Conservation (phyloP, 768 basidiomycete species). For the Lanmaoa rubissima region DNA sequence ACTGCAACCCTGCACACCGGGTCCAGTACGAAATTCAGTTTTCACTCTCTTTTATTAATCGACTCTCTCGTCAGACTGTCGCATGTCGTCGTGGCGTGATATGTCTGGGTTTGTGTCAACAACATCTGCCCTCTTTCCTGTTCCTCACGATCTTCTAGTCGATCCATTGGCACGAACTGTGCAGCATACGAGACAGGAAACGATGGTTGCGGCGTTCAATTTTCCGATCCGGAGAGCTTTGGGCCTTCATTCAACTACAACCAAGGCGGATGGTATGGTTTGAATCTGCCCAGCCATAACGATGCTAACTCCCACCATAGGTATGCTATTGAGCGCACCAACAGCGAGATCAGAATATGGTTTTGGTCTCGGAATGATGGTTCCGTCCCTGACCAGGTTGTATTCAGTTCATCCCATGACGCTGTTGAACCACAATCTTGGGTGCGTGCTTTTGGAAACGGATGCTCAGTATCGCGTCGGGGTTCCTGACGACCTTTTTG, state of each 20-base stretch:
- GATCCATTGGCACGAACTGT: conserved; percentile 14
- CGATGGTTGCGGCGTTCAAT: conserved; percentile 21
- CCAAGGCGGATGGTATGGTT: conserved; percentile 39
- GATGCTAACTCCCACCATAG: conserved; percentile 20
- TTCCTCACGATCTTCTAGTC: conserved; percentile 11
- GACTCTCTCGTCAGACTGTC: conserved; percentile 17
- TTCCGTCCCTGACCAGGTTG: conserved; percentile 27
- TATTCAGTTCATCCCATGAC: conserved; percentile 9
- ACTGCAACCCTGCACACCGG: conserved; percentile 30
- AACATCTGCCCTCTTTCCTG: neutral
- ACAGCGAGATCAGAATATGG: conserved; percentile 38
- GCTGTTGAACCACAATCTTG: conserved; percentile 29
- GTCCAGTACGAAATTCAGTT: conserved; percentile 15
- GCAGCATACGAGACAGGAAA: conserved; percentile 24
- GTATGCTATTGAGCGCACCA: conserved; percentile 42
- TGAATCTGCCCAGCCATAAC: neutral
- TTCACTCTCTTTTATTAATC: neutral
- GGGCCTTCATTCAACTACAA: conserved; percentile 29
- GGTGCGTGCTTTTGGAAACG: conserved; percentile 22
- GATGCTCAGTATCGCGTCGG: neutral
- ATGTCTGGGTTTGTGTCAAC: conserved; percentile 20
- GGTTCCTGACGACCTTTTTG: neutral
- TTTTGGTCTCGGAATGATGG: conserved; percentile 40
- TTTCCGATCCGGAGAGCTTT: conserved; percentile 15
- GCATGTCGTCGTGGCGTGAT: conserved; percentile 15